phyloP scores from a whole-genome alignment of 192 early-diverging fungal species.

The Rhizophagus clarus region DNA sequence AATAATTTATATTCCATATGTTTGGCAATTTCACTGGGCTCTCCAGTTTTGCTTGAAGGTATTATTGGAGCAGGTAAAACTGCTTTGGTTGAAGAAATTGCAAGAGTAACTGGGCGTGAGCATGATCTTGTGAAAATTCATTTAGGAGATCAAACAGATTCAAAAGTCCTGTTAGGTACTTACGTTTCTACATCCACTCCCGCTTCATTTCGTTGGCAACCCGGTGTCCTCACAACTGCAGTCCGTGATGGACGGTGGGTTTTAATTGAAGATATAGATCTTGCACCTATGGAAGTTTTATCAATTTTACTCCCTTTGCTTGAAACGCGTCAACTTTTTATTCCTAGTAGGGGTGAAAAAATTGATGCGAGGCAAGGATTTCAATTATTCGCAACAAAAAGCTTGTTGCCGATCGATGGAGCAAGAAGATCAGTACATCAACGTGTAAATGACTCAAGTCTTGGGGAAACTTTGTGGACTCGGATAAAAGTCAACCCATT shows the following conservation, averaged over 20 bases:
- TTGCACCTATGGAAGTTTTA: slow-evolving; percentile 93
- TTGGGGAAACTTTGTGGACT: slow-evolving; percentile 80
- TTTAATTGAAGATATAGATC: slow-evolving; percentile 95
- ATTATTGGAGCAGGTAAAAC: slow-evolving; percentile 89
- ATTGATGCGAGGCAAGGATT: slow-evolving; percentile 84
- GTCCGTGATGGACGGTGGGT: slow-evolving; percentile 93
- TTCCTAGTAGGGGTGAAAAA: slow-evolving; percentile 86
- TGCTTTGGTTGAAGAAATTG: slow-evolving; percentile 85
- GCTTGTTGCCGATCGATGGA: slow-evolving; percentile 51
- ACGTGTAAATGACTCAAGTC: slow-evolving; percentile 45
- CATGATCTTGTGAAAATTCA: slow-evolving; percentile 88
- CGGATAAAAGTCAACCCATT: slow-evolving; percentile 68
- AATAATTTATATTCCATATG: slow-evolving; percentile 78
- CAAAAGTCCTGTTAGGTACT: slow-evolving; percentile 92
- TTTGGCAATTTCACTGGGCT: slow-evolving; percentile 83
- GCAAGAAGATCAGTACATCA: slow-evolving; percentile 28
- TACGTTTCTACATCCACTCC: slow-evolving; percentile 92
- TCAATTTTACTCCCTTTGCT: slow-evolving; percentile 90
- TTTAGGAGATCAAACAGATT: slow-evolving; percentile 94
- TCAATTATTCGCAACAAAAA: slow-evolving; percentile 88
- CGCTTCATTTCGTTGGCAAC: slow-evolving; percentile 94
- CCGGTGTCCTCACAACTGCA: slow-evolving; percentile 90
- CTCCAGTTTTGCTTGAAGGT: slow-evolving; percentile 88
- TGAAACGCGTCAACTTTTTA: slow-evolving; percentile 87
- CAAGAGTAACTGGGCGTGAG: slow-evolving; percentile 66